phyloP scores from a whole-genome alignment of 345 rosid genomes.

The Salix brachista region DNA sequence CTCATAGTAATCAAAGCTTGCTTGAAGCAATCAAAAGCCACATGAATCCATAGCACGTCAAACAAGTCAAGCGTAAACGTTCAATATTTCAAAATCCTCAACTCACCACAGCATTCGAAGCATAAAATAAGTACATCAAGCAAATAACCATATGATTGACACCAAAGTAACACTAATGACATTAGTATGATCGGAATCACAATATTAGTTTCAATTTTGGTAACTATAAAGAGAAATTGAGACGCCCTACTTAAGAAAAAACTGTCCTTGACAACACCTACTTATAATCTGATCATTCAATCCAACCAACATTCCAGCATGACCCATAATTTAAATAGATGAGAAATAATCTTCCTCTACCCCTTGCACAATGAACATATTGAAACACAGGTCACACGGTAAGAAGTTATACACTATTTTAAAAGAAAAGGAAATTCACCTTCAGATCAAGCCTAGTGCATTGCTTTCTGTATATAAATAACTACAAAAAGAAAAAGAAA shows the following conservation, averaged over 20 bases:
- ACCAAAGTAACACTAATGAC: background rate
- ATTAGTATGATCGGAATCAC: background rate
- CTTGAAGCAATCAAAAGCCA: conserved; percentile 21
- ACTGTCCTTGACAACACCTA: background rate
- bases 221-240: background rate
- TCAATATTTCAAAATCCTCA: background rate
- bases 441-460: too few relatives aligned
- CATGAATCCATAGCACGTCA: background rate
- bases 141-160: background rate
- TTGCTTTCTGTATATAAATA: too few relatives aligned
- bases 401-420: too few relatives aligned
- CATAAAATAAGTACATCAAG: background rate
- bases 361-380: background rate
- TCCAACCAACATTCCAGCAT: background rate
- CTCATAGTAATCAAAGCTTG: conserved; percentile 37
- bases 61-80: background rate
- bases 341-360: background rate
- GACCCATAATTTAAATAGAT: background rate
- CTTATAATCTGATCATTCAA: background rate
- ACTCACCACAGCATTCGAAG: background rate
- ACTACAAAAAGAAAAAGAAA: too few relatives aligned
- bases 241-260: background rate
- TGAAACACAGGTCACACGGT: background rate
- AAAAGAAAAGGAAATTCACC: too few relatives aligned
- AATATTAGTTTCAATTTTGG: too few relatives aligned